Conservation (phyloP, 2,329 filamentous ascomycete species). For the Tolypocladium tundrense region DNA sequence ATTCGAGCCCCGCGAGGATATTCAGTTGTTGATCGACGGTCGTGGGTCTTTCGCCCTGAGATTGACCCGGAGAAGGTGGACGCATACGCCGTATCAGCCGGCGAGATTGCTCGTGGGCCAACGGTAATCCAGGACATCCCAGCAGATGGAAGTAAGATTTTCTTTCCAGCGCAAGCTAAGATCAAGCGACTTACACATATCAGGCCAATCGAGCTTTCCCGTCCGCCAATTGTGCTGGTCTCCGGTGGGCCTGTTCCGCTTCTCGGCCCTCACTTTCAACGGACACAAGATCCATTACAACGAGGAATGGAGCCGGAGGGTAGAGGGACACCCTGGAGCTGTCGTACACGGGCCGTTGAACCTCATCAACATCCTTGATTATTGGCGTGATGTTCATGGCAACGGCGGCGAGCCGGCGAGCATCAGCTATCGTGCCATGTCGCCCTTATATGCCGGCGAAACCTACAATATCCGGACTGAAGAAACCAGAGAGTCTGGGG, state of each 20-base stretch:
- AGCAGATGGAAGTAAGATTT: conserved; percentile 7
- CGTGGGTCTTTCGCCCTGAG: conserved; percentile 34
- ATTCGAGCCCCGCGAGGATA: conserved; percentile 41
- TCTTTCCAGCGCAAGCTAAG: too few relatives aligned
- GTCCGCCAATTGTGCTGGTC: conserved; percentile 31
- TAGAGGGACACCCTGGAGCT: conserved; percentile 59
- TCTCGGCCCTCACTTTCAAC: conserved; percentile 78
- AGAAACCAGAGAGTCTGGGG: conserved; percentile 24
- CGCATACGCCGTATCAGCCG: conserved; percentile 9
- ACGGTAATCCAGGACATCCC: conserved; percentile 15
- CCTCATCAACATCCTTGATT: conserved; percentile 60
- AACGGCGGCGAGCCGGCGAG: conserved; percentile 16
- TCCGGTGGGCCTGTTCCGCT: conserved; percentile 57
- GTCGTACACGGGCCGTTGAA: conserved; percentile 77
- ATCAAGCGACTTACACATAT: not conserved
- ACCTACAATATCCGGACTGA: conserved; percentile 50
- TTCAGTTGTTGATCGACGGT: conserved; percentile 44
- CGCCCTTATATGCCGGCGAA: conserved; percentile 61
- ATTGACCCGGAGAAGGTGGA: conserved; percentile 12
- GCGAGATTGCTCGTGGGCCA: conserved; percentile 8
- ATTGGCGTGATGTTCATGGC: conserved; percentile 46
- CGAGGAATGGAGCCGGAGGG: conserved; percentile 47
- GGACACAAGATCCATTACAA: conserved; percentile 80
- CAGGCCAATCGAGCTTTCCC: conserved; percentile 10
- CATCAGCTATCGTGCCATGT: conserved; percentile 57